Evolutionary conservation across 441 rosid genomes (phyloP), one percentile per base, ranked within the genome.

Genomic region (Pelargonium myrrhifolium): DNA sequence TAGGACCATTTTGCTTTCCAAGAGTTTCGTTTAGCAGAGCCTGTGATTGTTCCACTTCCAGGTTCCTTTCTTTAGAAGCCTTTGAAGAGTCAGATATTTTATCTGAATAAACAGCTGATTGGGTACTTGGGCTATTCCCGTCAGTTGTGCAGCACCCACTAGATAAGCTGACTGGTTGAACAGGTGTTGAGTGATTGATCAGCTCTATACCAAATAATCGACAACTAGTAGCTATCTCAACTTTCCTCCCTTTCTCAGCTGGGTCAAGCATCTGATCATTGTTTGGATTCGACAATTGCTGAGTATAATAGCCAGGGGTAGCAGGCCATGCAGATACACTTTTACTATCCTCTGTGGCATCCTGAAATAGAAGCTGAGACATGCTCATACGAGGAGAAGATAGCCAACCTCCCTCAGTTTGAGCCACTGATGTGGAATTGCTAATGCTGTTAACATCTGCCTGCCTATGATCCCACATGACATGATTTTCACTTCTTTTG

Each of bases 141-240:
- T 47, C 53, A 47, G 17, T 12, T 11, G 53, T 4, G 14, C 53
- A 17, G 3, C 31, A 28, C 31, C 2, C 2, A 12, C 53, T 12
- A 47, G 12, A 47, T 4, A 12, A 5, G 15, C 53, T 47, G 15
- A 47, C 15, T 12, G 17, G 53, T 47, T 47, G 53, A 4, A 47
- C 53, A 12, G 53, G 53, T 11, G 15, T 47, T 12, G 17, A 14
- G 65, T 75, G 78, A 71, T 80, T 82, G 55, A 79, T 81, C 68
- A 87, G 77, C 37, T 87, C 92, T 62, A 87, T 70, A 53, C 92
- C 92, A 66, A 87, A 87, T 71, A 87, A 76, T 68, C 90, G 77
- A 66, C 75, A 87, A 53, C 72, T 74, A 64, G 79, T 1, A 6
- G 71, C 69, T 9, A 62, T 71, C 81, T 83, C 86, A 0, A 69